Base-by-base conservation (phyloP, 1,284 basidiomycete species). In the Dichomitus squalens region DNA sequence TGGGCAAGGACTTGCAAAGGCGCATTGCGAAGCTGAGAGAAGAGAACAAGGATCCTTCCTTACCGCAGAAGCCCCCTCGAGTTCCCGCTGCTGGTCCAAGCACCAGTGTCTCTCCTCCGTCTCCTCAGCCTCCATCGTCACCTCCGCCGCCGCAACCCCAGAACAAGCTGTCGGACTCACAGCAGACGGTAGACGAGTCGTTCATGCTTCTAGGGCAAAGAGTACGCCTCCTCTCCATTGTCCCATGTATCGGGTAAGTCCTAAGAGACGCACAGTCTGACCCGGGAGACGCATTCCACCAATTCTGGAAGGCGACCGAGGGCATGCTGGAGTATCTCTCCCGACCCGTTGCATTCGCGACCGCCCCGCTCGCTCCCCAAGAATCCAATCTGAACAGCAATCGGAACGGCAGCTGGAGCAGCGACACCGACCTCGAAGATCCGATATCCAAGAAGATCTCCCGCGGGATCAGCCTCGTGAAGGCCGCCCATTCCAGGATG, bases 251-350 rank as follows among this genome's bases (percentile, higher is more conserved):
- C 14, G 25, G 39, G 40, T 36, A 48, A 49, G 7, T 16, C 12
- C 31, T 50, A 11, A 53, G 31, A 47, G 7, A 31, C 29, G 12
- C 18, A 4, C 34, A 72, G 70, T 71, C 70, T 55, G 70, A 73
- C 39, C 63, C 68, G 5, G 84, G 86, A 6, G 90, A 92, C 67
- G 86, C 88, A 4, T 93, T 93, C 76, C 91, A 92, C 68, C 83
- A 90, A 63, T 93, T 92, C 66, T 93, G 91, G 91, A 86, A 82
- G 66, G 89, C 88, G 36, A 88, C 91, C 74, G 87, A 92, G 72
- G 90, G 87, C 43, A 87, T 91, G 82, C 72, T 92, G 46, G 89
- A 92, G 64, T 86, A 90, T 66, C 78, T 93, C 18, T 88, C 88
- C 6, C 89, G 91, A 65, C 90, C 90, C 2, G 88, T 93, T 21